Evolutionary conservation across 805 yeast genomes (phyloP).

Genomic region (Torulaspora quercuum): DNA sequence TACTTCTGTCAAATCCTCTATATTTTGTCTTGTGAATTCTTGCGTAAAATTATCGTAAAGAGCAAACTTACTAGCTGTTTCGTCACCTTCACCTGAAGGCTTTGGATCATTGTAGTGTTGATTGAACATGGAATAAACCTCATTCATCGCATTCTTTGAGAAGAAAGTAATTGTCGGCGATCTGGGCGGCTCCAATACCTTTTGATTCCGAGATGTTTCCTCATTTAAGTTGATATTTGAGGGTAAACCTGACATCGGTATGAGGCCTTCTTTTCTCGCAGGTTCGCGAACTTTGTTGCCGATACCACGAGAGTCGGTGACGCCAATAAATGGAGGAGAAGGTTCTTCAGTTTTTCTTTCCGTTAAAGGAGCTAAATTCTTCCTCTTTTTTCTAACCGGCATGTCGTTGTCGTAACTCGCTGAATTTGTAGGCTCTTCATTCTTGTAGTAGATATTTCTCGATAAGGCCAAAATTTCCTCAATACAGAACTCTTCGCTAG

Average conservation of each 20-base stretch:
- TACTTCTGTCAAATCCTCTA: constrained; percentile 40
- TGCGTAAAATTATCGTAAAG: constrained; percentile 38
- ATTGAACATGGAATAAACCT: constrained; percentile 72
- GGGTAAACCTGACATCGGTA: constrained; percentile 19
- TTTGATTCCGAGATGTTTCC: too few species aligned
- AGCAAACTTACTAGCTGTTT: constrained; percentile 28
- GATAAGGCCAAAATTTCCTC: constrained; percentile 61
- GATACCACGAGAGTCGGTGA: background rate
- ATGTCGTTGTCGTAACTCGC: background rate
- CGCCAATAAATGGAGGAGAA: constrained; percentile 1
- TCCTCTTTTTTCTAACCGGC: constrained; percentile 8
- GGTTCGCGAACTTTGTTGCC: background rate
- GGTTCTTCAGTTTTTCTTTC: constrained; percentile 14
- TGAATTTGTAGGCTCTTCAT: background rate
- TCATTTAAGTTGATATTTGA: too few species aligned
- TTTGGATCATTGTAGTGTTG: constrained; percentile 33
- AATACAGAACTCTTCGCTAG: constrained; percentile 53
- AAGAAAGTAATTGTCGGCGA: constrained; percentile 80
- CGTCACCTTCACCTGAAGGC: constrained; percentile 24
- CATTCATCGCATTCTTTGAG: constrained; percentile 71
- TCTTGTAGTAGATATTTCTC: constrained; percentile 35
- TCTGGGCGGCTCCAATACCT: constrained; percentile 38
- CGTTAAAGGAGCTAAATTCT: constrained; percentile 10
- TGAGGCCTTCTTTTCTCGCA: background rate
- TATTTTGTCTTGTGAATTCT: constrained; percentile 33